Percentiles rank a stretch among this genome's conserved stretches.
Conservation (phyloP, 495 filamentous ascomycete genomes). For the Geoglossum glabrum region DNA sequence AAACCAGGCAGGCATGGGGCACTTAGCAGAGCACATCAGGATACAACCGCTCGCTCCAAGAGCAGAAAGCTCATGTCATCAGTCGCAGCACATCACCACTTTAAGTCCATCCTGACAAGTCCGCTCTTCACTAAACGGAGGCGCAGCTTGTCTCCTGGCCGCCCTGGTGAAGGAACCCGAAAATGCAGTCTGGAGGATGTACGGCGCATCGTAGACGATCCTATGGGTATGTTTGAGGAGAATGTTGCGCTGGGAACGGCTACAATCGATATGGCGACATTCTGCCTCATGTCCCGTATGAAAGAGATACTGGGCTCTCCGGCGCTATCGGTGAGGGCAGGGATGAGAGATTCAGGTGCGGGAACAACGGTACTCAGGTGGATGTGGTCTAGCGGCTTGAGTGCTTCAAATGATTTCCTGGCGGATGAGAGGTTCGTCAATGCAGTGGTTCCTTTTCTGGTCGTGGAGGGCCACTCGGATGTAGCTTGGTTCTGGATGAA, state of each 20-base stretch:
- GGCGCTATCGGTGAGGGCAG: conserved; percentile 11
- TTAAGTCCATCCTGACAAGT: conserved; percentile 48
- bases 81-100: conserved; percentile 28
- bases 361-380: conserved; percentile 26
- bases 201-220: background rate
- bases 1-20: conserved; percentile 11
- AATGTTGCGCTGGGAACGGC: conserved; percentile 19
- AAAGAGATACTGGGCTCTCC: conserved; percentile 14
- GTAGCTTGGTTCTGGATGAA: conserved; percentile 24
- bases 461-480: conserved; percentile 28
- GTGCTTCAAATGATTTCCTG: conserved; percentile 20
- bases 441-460: conserved; percentile 24
- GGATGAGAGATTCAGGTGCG: conserved; percentile 20
- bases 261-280: conserved; percentile 7
- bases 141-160: background rate
- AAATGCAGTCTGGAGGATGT: background rate
- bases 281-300: conserved; percentile 17
- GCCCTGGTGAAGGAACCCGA: background rate
- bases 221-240: conserved; percentile 23
- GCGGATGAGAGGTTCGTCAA: conserved; percentile 14
- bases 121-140: conserved; percentile 30
- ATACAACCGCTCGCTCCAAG: background rate
- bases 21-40: conserved; percentile 12
- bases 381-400: conserved; percentile 29
- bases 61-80: conserved; percentile 9